Evolutionary conservation across 2,329 filamentous ascomycete genomes (phyloP).

Genomic region (Penicillium sp.): DNA sequence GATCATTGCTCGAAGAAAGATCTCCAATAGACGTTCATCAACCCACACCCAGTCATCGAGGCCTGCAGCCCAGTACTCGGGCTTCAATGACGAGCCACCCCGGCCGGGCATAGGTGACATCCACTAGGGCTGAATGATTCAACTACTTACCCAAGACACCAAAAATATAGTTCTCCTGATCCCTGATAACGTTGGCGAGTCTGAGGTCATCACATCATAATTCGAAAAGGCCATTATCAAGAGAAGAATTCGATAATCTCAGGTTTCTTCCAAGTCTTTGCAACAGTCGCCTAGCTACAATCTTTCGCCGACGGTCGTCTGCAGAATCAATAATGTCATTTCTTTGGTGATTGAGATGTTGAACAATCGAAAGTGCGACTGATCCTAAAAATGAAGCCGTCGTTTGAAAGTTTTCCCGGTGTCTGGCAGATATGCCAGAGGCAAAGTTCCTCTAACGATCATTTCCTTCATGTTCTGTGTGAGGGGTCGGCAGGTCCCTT

Average conservation of each 20-base stretch:
- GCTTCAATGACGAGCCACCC: slow-evolving; percentile 33
- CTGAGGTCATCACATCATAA: slow-evolving; percentile 32
- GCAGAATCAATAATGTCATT: slow-evolving; percentile 43
- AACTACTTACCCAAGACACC: slow-evolving; percentile 34
- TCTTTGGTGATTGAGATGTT: slow-evolving; percentile 43
- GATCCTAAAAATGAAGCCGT: slow-evolving; percentile 46
- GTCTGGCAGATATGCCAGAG: slow-evolving; percentile 22
- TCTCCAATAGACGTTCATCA: slow-evolving; percentile 8
- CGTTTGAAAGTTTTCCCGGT: slow-evolving; percentile 28
- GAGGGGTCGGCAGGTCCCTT: slow-evolving; percentile 8
- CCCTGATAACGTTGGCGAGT: slow-evolving; percentile 22
- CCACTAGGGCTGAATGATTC: slow-evolving; percentile 26
- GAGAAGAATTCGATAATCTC: no score
- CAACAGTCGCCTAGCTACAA: slow-evolving; percentile 28
- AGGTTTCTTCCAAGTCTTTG: slow-evolving; percentile 25
- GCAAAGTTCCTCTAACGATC: slow-evolving; percentile 31
- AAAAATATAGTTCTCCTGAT: slow-evolving; percentile 14
- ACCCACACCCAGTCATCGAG: slow-evolving; percentile 13
- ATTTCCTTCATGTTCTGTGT: slow-evolving; percentile 48
- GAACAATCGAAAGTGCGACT: slow-evolving; percentile 49
- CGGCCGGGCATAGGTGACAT: slow-evolving; percentile 25
- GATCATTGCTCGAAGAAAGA: slow-evolving; percentile 14
- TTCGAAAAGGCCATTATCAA: slow-evolving; percentile 24
- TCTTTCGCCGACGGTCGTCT: slow-evolving; percentile 27
- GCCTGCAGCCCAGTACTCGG: slow-evolving; percentile 28